phyloP scores from a whole-genome alignment of 2,329 filamentous ascomycete genomes.

The Cyphellophora europaea region DNA sequence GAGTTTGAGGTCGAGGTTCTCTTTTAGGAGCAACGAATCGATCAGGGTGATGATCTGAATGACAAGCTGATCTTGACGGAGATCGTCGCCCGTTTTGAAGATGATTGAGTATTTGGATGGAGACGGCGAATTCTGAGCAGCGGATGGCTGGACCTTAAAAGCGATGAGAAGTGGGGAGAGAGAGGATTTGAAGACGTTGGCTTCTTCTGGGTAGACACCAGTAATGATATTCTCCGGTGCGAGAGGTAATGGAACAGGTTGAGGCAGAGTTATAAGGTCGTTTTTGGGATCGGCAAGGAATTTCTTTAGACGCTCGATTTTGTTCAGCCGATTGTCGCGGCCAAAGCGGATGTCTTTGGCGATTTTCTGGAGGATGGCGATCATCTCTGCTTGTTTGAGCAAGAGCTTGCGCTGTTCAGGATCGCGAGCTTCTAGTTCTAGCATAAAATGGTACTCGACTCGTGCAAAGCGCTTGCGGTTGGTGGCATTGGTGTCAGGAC shows the following conservation, averaged over 20 bases:
- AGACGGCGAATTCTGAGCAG: constrained; percentile 4
- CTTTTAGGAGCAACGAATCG: constrained; percentile 90
- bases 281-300: constrained; percentile 83
- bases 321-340: constrained; percentile 65
- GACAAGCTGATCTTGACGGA: constrained; percentile 93
- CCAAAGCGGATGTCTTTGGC: constrained; percentile 80
- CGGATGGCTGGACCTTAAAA: constrained; percentile 61
- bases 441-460: constrained; percentile 94
- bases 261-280: constrained; percentile 72
- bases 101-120: constrained; percentile 70
- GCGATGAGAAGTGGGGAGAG: constrained; percentile 83
- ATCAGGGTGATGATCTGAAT: constrained; percentile 97
- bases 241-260: constrained; percentile 76
- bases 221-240: constrained; percentile 74
- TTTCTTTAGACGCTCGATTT: constrained; percentile 75
- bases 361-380: constrained; percentile 78
- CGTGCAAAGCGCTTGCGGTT: constrained; percentile 83
- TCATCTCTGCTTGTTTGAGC: constrained; percentile 77
- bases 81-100: constrained; percentile 94
- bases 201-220: constrained; percentile 73
- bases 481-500: constrained; percentile 56
- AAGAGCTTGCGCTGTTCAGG: constrained; percentile 65
- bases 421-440: constrained; percentile 68
- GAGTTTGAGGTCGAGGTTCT: constrained; percentile 89
- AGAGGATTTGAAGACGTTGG: constrained; percentile 90